Base-by-base conservation (phyloP, 176 grass and related monocot species). In the Lolium rigidum region DNA sequence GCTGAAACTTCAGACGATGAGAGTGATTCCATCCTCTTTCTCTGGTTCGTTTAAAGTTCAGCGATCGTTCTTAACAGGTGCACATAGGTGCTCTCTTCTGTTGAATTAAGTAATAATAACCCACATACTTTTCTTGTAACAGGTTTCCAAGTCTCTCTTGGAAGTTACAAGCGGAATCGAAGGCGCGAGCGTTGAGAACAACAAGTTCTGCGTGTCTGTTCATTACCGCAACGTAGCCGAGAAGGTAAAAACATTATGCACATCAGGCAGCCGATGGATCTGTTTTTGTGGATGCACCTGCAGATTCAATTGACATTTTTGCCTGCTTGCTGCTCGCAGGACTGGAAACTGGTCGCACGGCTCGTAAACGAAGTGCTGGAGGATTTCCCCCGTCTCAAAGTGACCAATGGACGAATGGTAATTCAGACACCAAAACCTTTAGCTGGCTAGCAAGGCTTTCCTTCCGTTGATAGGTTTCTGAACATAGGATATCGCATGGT, bases 321-420 rank as follows among this genome's bases (percentile, higher is more conserved):
- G 49, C 41, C 48, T 35, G 21, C 47, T 82, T 24, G 8, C 13
- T 24, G 9, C 9, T 89, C 86, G 31, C 83, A 98, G 96, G 62
- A 90, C 54, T 95, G 91, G 93, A 20, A 87, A 64, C 38, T 80
- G n/a, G 93, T 98, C 80, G 91, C 92, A 74, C 79, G 39, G 7
- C 86, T 86, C 41, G 92, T 99, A 18, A 84, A 92, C 9, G 54
- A 91, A 44, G 79, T 89, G 14, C 43, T 93, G n/a, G 84, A 94
- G 84, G 48, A 22, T 3, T 99, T 91, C 67, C 97, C 97, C 59
- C 52, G 79, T 66, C 90, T 99, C 70, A 86, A 91, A 78, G 65
- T 99, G 2, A 94, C 92, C 67, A 91, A 96, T 58, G 97, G 97
- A 39, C 94, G 97, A 59, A 99, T 96, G 97, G 95, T 95, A 87